Conservation (phyloP, 768 basidiomycete genomes). For the Suillus plorans region DNA sequence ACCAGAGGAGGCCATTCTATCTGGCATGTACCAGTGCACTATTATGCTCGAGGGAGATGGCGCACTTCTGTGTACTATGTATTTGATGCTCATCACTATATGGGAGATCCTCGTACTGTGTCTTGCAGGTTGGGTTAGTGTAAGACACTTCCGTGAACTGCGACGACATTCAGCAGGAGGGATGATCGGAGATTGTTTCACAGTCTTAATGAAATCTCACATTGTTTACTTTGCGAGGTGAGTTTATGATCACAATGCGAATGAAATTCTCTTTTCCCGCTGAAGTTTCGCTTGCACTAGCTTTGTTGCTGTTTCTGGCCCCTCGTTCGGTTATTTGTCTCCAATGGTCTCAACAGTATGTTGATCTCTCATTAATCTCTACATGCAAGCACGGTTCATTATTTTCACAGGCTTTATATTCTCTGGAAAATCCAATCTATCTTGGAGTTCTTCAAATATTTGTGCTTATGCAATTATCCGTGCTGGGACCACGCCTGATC, state of each 20-base stretch:
- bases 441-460: neutral
- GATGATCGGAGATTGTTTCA: neutral
- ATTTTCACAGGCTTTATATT: neutral
- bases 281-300: neutral
- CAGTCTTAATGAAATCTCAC: neutral
- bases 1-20: neutral
- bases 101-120: neutral
- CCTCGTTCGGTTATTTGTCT: neutral
- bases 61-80: neutral
- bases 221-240: neutral
- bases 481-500: neutral
- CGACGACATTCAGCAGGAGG: neutral
- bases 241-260: neutral
- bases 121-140: neutral
- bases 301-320: neutral
- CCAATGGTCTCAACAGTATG: neutral
- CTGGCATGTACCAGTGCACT: neutral
- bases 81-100: neutral
- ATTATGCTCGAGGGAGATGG: neutral
- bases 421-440: neutral
- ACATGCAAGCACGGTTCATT: neutral
- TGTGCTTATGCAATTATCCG: neutral
- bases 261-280: neutral
- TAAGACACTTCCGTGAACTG: neutral
- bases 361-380: neutral